Evolutionary conservation across 163 green algal species (phyloP), one percentile per base, ranked within the genome.

Genomic region (Chlamydomonas reinhardtii): DNA sequence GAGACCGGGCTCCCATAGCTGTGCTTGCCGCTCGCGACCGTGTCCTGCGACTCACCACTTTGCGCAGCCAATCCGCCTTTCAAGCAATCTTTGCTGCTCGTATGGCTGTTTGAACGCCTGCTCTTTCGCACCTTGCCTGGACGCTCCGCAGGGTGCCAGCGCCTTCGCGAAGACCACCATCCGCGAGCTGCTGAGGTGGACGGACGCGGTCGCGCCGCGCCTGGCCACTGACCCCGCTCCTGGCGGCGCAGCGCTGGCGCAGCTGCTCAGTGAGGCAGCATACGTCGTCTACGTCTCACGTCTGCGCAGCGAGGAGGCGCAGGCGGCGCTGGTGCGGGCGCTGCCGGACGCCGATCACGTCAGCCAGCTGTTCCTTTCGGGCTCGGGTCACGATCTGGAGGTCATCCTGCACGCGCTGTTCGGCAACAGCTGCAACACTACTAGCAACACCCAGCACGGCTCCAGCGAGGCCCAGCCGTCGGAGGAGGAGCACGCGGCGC

Each of bases 111-210:
- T n/a, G n/a, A n/a, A n/a, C n/a, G n/a, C n/a, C n/a, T n/a, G n/a
- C n/a, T n/a, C n/a, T n/a, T n/a, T n/a, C n/a, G n/a, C n/a, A n/a
- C n/a, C n/a, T n/a, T n/a, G n/a, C 43, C 6, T 11, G 8, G 43
- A 43, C 25, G 24, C 72, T 2, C 20, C 54, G 59, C 62, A 69
- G n/a, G 27, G 29, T 62, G 77, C 20, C 25, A 59, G 56, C 31
- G 68, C 85, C 17, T 87, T 90, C 54, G 39, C 73, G 9, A 39
- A 71, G 9, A 71, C 85, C 48, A 90, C 84, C 71, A 90, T 90
- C 48, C 78, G 88, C 2, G 84, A 92, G 74, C 73, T 92, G 52
- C 71, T 92, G 52, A 86, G 75, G 62, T 90, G 84, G 88, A 54
- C 64, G 34, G 52, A n/a, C 16, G 73, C 73, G 29, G 6, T 80